These are phyloP conservation scores for Termitomyces sp. DNA, from an alignment of 768 basidiomycete genomes.

Conservation along the genomic window DNA sequence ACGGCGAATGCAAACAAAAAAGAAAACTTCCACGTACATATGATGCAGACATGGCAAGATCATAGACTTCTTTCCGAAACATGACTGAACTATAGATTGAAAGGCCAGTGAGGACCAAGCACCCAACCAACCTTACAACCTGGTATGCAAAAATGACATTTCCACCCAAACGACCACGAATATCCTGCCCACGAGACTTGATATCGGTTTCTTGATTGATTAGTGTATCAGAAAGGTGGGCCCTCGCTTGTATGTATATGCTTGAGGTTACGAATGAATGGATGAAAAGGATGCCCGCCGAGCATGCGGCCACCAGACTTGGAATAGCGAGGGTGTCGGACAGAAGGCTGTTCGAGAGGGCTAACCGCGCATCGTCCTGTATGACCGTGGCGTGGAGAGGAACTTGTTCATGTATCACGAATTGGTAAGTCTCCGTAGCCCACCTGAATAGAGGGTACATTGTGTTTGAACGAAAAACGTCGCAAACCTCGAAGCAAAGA, in stretches of 20 bases:
- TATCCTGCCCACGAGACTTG: slow-evolving; percentile 19
- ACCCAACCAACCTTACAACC: slow-evolving; percentile 38
- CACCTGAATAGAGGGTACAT: slow-evolving; percentile 4
- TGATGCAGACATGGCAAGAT: slow-evolving; percentile 25
- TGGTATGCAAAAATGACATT: slow-evolving; percentile 41
- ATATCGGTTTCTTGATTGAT: not conserved
- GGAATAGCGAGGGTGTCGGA: slow-evolving; percentile 15
- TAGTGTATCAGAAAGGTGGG: not conserved
- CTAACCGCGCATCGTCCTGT: not conserved
- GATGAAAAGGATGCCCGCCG: slow-evolving; percentile 10
- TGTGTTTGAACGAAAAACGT: not conserved
- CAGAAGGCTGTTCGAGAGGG: not conserved
- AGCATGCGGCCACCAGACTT: slow-evolving; percentile 13
- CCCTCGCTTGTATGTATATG: not conserved
- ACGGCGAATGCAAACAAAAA: not conserved
- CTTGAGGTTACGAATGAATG: slow-evolving; percentile 10
- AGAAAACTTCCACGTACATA: slow-evolving; percentile 20
- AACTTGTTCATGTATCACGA: not conserved
- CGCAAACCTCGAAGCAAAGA: not conserved
- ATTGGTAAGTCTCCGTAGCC: not conserved
- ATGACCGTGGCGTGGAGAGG: not conserved
- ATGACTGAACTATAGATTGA: slow-evolving; percentile 29
- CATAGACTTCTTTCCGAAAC: slow-evolving; percentile 20
- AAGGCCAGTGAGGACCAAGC: slow-evolving; percentile 43
- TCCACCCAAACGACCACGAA: slow-evolving; percentile 41